A percentile compares a stretch with the other conserved stretches of the same genome.
These are phyloP conservation scores for Phytophthora pisi DNA, from an alignment of 352 stramenopile species.

Conservation along the genomic window DNA sequence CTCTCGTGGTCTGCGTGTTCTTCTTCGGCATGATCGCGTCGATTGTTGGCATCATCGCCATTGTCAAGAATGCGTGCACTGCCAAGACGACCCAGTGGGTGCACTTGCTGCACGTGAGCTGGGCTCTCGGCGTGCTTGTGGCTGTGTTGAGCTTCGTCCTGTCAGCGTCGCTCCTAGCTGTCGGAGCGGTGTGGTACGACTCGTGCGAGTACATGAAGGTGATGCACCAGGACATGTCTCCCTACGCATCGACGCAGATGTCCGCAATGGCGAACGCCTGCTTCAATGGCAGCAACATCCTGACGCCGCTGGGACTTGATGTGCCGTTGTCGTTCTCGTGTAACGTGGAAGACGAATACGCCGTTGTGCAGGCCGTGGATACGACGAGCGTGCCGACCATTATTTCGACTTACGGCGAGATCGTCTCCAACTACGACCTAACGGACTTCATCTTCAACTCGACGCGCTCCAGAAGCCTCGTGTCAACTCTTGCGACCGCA, in stretches of 20 bases:
- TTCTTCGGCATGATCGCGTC: conserved; percentile 74
- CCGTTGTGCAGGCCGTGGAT: conserved; percentile 45
- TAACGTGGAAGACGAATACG: conserved; percentile 66
- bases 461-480: conserved; percentile 47
- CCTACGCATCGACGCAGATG: conserved; percentile 70
- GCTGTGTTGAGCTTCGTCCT: conserved; percentile 84
- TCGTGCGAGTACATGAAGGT: conserved; percentile 85
- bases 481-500: conserved; percentile 46
- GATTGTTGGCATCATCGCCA: conserved; percentile 66
- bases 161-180: conserved; percentile 69
- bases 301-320: conserved; percentile 63
- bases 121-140: conserved; percentile 71
- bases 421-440: conserved; percentile 58
- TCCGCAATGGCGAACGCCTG: conserved; percentile 68
- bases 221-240: conserved; percentile 71
- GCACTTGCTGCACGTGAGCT: conserved; percentile 79
- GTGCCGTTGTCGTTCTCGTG: conserved; percentile 63
- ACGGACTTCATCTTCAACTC: conserved; percentile 73
- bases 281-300: conserved; percentile 70
- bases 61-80: conserved; percentile 75
- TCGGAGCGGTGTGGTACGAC: conserved; percentile 81
- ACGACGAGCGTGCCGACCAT: conserved; percentile 43
- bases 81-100: conserved; percentile 77
- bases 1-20: conserved; percentile 80
- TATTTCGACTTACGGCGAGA: conserved; percentile 49